These are phyloP conservation scores for Trametes pubescens DNA, from an alignment of 1,284 basidiomycete genomes.

Conservation along the genomic window DNA sequence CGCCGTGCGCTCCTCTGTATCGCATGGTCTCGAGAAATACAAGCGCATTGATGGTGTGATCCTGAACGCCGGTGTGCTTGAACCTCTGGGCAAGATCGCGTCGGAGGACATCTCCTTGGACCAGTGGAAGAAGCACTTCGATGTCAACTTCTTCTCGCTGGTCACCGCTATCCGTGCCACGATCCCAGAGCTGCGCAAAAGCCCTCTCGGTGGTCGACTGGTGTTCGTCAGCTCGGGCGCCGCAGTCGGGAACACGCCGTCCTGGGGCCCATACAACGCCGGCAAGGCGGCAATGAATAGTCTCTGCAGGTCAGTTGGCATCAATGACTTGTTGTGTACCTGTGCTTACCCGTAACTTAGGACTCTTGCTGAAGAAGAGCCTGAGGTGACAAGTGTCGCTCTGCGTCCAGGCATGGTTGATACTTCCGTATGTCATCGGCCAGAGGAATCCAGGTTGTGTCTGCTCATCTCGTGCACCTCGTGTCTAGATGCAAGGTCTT, in stretches of 20 bases:
- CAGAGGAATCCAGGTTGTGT: background rate
- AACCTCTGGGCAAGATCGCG: conserved; percentile 55
- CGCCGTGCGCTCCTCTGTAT: conserved; percentile 62
- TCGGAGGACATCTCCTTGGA: conserved; percentile 48
- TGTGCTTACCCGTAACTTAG: no score
- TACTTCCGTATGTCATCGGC: conserved; percentile 58
- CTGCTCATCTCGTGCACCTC: conserved; percentile 1
- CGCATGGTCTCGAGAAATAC: conserved; percentile 56
- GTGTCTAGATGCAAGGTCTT: conserved; percentile 70
- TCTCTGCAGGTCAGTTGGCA: conserved; percentile 63
- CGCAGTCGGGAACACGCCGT: conserved; percentile 69
- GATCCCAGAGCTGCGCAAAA: conserved; percentile 73
- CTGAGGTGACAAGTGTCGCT: conserved; percentile 74
- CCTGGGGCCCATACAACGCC: conserved; percentile 85
- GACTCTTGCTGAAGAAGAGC: conserved; percentile 85
- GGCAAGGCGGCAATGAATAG: conserved; percentile 89
- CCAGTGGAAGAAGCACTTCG: conserved; percentile 73
- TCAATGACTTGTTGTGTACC: no score
- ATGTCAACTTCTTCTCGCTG: conserved; percentile 88
- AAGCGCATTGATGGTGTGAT: conserved; percentile 77
- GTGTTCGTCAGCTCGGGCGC: conserved; percentile 87
- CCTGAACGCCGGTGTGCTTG: conserved; percentile 81
- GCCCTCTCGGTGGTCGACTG: conserved; percentile 67
- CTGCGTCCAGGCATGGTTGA: conserved; percentile 89
- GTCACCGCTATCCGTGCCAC: conserved; percentile 70